These are phyloP conservation scores for Blastobotrys serpentis DNA, from an alignment of 1,139 yeast genomes.

Conservation along the genomic window DNA sequence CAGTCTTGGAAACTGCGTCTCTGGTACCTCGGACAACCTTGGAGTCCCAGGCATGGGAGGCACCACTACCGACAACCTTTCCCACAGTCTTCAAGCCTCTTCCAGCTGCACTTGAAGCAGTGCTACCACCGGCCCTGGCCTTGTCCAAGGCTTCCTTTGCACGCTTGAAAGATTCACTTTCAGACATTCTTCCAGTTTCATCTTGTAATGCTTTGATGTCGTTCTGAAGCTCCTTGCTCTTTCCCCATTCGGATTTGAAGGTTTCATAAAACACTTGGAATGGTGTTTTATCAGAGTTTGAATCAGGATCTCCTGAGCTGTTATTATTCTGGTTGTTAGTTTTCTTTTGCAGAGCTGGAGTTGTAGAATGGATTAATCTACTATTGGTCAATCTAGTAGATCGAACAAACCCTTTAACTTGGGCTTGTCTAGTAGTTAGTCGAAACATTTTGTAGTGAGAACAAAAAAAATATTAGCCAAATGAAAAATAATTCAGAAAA, in stretches of 20 bases:
- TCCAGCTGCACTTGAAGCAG: slow-evolving; percentile 66
- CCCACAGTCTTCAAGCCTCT: slow-evolving; percentile 86
- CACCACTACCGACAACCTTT: slow-evolving; percentile 88
- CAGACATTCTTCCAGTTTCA: slow-evolving; percentile 93
- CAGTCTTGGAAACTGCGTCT: slow-evolving; percentile 74
- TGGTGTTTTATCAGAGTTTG: slow-evolving; percentile 57
- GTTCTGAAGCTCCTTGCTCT: slow-evolving; percentile 84
- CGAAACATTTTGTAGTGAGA: slow-evolving; percentile 3
- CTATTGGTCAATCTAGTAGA: neutral
- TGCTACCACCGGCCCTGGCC: slow-evolving; percentile 52
- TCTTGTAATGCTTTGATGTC: slow-evolving; percentile 94
- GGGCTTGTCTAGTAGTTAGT: slow-evolving; percentile 8
- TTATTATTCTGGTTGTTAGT: slow-evolving; percentile 8
- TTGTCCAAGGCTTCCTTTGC: slow-evolving; percentile 91
- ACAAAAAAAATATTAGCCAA: neutral
- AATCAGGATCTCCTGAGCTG: slow-evolving; percentile 21
- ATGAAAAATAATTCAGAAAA: neutral
- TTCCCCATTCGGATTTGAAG: slow-evolving; percentile 85
- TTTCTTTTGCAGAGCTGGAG: slow-evolving; percentile 5
- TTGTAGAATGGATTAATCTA: slow-evolving; percentile 1
- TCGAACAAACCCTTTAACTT: neutral
- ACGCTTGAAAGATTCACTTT: slow-evolving; percentile 86
- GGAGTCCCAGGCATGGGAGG: slow-evolving; percentile 94
- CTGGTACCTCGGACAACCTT: slow-evolving; percentile 88
- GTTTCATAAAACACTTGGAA: slow-evolving; percentile 91